Percentiles rank a stretch among this genome's conserved stretches.
phyloP scores from a whole-genome alignment of 805 yeast species.

The Suhomyces sp. region DNA sequence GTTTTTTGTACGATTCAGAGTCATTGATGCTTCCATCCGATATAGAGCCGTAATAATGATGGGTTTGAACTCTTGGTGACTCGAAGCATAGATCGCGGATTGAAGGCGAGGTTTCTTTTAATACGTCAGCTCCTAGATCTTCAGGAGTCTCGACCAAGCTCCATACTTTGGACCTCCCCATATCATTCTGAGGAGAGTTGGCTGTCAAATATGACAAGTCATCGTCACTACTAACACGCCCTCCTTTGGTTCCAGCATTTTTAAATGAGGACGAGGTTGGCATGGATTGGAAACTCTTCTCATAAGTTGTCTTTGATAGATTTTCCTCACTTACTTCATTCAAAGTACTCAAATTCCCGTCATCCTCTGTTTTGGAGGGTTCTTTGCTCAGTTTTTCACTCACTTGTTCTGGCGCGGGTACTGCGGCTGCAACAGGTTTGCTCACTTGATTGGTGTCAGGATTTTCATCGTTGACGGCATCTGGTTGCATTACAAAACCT shows the following conservation, averaged over 20 bases:
- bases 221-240: conserved; percentile 1
- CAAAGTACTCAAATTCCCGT: conserved; percentile 4
- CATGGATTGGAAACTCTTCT: not conserved
- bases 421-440: not conserved
- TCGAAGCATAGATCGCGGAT: not conserved
- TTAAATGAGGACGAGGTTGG: not conserved
- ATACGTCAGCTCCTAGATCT: not conserved
- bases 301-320: not conserved
- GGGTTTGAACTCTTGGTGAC: not conserved
- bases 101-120: not conserved
- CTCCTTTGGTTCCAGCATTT: not conserved
- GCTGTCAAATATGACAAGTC: conserved; percentile 1
- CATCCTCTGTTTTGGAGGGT: not conserved
- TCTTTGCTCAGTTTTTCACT: not conserved
- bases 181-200: conserved; percentile 1
- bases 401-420: not conserved
- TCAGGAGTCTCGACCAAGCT: not conserved
- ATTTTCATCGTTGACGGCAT: not conserved
- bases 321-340: conserved; percentile 6
- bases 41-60: not conserved
- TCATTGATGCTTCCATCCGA: not conserved
- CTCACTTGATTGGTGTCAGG: not conserved
- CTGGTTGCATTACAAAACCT: not conserved
- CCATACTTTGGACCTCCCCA: not conserved
- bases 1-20: not conserved